phyloP scores from a whole-genome alignment of 495 filamentous ascomycete genomes.

The Hypoxylon cercidicola region DNA sequence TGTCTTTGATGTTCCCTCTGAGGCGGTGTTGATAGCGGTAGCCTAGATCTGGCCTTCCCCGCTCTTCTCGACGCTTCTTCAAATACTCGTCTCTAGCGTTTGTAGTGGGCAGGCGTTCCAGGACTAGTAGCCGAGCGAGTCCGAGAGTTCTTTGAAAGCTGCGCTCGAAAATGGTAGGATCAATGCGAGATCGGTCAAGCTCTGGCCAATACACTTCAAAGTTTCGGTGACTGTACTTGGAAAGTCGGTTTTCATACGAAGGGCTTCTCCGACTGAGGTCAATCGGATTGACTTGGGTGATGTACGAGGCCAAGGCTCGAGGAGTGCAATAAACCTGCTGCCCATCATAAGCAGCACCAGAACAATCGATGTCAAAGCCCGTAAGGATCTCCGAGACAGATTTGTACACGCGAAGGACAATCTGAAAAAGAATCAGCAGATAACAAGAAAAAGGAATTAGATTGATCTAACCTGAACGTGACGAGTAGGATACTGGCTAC shows the following conservation, averaged over 20 bases:
- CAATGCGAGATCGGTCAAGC: constrained; percentile 75
- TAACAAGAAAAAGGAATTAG: neutral
- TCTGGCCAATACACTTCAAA: constrained; percentile 84
- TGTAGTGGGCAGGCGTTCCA: constrained; percentile 76
- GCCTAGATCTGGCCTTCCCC: constrained; percentile 65
- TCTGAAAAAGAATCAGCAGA: constrained; percentile 55
- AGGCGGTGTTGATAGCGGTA: constrained; percentile 46
- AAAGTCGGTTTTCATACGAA: constrained; percentile 87
- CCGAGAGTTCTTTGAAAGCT: constrained; percentile 78
- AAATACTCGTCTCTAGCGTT: constrained; percentile 73
- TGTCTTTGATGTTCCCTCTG: constrained; percentile 74
- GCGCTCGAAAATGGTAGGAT: constrained; percentile 86
- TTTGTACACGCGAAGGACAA: constrained; percentile 85
- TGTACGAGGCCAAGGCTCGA: constrained; percentile 74
- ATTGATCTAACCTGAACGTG: constrained; percentile 66
- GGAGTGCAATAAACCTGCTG: constrained; percentile 78
- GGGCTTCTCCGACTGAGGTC: constrained; percentile 82
- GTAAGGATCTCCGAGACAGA: constrained; percentile 83
- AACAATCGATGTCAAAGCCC: constrained; percentile 87
- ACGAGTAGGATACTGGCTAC: constrained; percentile 80
- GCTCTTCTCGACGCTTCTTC: constrained; percentile 71
- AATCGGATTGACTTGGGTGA: constrained; percentile 82
- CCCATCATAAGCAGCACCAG: constrained; percentile 82
- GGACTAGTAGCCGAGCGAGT: constrained; percentile 80
- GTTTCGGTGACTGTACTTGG: constrained; percentile 83